Evolutionary conservation across 2,329 filamentous ascomycete species (phyloP).

Genomic region (Fusarium dlaminii): DNA sequence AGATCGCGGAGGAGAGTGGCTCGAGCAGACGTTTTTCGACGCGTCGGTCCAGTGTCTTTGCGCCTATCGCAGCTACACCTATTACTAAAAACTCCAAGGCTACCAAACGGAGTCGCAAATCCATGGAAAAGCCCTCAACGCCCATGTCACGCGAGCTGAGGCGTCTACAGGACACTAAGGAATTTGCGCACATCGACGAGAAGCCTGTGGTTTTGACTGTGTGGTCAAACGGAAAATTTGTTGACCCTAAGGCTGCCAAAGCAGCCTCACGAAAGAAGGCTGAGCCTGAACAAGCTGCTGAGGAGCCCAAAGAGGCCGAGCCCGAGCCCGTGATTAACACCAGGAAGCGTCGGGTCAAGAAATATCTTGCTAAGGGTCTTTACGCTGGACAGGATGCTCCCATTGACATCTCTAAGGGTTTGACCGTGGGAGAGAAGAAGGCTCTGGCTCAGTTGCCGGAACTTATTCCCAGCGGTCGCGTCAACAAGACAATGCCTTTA

Average conservation of each 20-base stretch:
- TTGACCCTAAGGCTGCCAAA: slow-evolving; percentile 57
- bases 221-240: slow-evolving; percentile 72
- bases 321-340: slow-evolving; percentile 51
- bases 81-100: slow-evolving; percentile 62
- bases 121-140: slow-evolving; percentile 57
- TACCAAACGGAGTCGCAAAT: slow-evolving; percentile 69
- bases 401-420: slow-evolving; percentile 56
- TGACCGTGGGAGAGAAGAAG: slow-evolving; percentile 63
- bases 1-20: slow-evolving; percentile 41
- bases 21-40: slow-evolving; percentile 54
- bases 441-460: slow-evolving; percentile 58
- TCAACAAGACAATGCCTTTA: slow-evolving; percentile 71
- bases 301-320: slow-evolving; percentile 43
- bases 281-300: slow-evolving; percentile 39
- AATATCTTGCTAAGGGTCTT: slow-evolving; percentile 83
- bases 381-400: slow-evolving; percentile 82
- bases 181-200: slow-evolving; percentile 68
- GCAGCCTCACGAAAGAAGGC: slow-evolving; percentile 52
- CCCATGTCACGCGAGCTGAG: slow-evolving; percentile 66
- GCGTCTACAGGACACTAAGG: slow-evolving; percentile 70
- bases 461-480: slow-evolving; percentile 55
- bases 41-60: slow-evolving; percentile 51
- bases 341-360: slow-evolving; percentile 68
- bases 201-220: slow-evolving; percentile 66
- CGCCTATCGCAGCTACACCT: slow-evolving; percentile 54